Percentiles rank a stretch among this genome's conserved stretches.
phyloP scores from a whole-genome alignment of 768 basidiomycete genomes.

The Russula foetens region DNA sequence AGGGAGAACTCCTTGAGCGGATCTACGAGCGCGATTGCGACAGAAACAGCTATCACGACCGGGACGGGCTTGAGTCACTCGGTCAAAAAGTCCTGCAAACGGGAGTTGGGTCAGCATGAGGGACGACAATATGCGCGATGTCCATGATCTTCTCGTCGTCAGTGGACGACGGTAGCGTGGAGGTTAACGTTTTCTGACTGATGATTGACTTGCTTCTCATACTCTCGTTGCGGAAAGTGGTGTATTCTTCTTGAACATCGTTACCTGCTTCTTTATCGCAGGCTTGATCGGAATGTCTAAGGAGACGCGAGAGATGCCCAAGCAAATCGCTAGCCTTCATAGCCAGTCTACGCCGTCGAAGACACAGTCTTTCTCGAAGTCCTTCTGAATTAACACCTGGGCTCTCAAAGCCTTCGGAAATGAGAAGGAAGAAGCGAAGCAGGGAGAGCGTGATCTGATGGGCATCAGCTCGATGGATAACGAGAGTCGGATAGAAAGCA shows the following conservation, averaged over 20 bases:
- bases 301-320: neutral
- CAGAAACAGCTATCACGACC: slow-evolving; percentile 41
- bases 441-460: slow-evolving; percentile 56
- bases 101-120: neutral
- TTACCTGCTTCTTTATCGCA: neutral
- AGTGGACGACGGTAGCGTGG: neutral
- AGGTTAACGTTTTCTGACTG: neutral
- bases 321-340: slow-evolving; percentile 26
- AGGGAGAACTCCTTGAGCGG: slow-evolving; percentile 54
- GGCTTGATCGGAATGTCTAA: neutral
- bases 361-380: no score
- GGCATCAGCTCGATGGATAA: neutral
- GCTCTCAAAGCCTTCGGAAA: slow-evolving; percentile 55
- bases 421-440: slow-evolving; percentile 44
- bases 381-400: slow-evolving; percentile 58
- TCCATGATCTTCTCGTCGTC: neutral
- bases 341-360: no score
- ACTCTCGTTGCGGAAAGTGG: no score
- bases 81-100: slow-evolving; percentile 26
- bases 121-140: neutral
- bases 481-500: no score
- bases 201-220: no score
- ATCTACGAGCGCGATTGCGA: slow-evolving; percentile 48
- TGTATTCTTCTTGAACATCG: neutral
- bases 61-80: no score